Percentiles rank a stretch among this genome's conserved stretches.
Evolutionary conservation across 805 yeast genomes (phyloP).

Genomic region (Yamadazyma sp.): DNA sequence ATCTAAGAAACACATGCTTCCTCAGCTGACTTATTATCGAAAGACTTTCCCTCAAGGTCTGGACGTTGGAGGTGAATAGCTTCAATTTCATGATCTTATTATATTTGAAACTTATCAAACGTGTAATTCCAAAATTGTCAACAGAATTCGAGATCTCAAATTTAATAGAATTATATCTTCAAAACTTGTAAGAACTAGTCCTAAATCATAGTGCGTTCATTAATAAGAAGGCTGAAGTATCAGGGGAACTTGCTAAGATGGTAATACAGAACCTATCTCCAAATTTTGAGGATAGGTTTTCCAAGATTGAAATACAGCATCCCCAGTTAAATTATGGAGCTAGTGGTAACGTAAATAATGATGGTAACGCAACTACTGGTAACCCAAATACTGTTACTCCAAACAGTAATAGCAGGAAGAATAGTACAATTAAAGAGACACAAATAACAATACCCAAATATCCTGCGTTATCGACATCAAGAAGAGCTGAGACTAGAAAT

Average conservation of each 20-base stretch:
- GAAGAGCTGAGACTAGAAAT: conserved; percentile 14
- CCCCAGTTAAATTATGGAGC: not conserved
- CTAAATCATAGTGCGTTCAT: too few relatives aligned
- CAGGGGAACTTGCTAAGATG: conserved; percentile 1
- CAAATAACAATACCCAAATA: conserved; percentile 8
- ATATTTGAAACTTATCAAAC: too few relatives aligned
- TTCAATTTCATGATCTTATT: conserved; percentile 15
- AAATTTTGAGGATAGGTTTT: conserved; percentile 12
- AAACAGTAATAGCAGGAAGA: not conserved
- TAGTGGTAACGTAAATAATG: not conserved
- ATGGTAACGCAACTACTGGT: too few relatives aligned
- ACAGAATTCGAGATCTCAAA: too few relatives aligned
- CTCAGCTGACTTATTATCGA: conserved; percentile 6
- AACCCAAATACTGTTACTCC: not conserved
- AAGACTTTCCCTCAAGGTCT: conserved; percentile 7
- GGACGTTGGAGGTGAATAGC: conserved; percentile 7
- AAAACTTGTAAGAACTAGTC: too few relatives aligned
- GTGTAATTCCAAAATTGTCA: too few relatives aligned
- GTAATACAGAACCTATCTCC: conserved; percentile 3
- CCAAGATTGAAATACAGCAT: conserved; percentile 9
- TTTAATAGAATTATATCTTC: too few relatives aligned
- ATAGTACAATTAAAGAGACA: not conserved
- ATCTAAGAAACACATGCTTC: conserved; percentile 47
- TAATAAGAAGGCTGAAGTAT: too few relatives aligned
- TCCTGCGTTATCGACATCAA: conserved; percentile 13